These are phyloP conservation scores for Trichoderma endophyticum DNA, from an alignment of 2,329 filamentous ascomycete species.

Conservation along the genomic window DNA sequence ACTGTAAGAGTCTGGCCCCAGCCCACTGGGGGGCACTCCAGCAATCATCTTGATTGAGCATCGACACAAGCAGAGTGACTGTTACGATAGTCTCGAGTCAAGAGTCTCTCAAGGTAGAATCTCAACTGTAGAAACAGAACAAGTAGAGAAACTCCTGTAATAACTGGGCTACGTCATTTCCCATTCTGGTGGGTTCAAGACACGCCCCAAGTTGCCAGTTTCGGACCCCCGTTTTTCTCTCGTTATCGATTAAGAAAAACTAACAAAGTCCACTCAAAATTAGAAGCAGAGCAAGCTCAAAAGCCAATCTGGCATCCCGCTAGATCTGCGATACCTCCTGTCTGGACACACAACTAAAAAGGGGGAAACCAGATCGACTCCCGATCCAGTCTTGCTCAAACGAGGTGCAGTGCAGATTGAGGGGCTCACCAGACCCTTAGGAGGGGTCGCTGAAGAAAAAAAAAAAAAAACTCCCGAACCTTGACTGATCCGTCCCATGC, in stretches of 20 bases:
- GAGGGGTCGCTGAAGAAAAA: not conserved
- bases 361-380: not conserved
- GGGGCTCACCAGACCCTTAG: not conserved
- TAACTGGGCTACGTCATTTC: not conserved
- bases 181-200: not conserved
- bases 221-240: not conserved
- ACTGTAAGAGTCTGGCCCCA: not conserved
- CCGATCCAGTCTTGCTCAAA: not conserved
- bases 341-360: not conserved
- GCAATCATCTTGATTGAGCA: not conserved
- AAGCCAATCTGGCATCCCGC: not conserved
- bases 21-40: not conserved
- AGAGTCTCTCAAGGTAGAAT: not conserved
- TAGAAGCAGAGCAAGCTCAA: not conserved
- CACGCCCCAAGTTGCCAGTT: not conserved
- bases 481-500: not conserved
- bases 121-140: not conserved
- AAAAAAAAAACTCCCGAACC: not conserved
- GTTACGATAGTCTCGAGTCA: not conserved
- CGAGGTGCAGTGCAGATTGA: not conserved
- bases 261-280: not conserved
- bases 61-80: not conserved
- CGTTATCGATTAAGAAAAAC: not conserved
- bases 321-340: not conserved
- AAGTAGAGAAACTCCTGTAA: not conserved